A percentile compares a stretch with the other conserved stretches of the same genome.
phyloP scores from a whole-genome alignment of 306 rosid species.

The Lithocarpus polystachyus region DNA sequence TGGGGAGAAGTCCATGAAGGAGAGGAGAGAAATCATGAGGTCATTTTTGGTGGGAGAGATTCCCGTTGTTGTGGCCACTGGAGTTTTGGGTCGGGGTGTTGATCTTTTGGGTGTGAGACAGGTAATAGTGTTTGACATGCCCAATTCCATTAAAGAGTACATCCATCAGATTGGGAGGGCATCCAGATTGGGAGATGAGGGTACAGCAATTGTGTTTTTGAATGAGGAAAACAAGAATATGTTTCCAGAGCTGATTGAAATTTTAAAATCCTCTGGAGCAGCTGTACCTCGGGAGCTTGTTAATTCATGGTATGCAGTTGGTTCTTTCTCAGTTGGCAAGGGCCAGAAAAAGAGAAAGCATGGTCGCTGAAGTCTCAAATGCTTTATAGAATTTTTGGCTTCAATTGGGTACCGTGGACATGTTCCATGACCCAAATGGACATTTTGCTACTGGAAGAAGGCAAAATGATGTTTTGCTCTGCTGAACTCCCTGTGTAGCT shows the following conservation, averaged over 20 bases:
- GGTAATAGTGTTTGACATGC: constrained; percentile 80
- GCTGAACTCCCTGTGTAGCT: not conserved
- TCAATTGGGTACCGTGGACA: not conserved
- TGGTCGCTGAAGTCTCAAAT: constrained; percentile 11
- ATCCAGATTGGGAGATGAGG: constrained; percentile 85
- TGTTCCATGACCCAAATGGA: not conserved
- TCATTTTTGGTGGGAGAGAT: constrained; percentile 65
- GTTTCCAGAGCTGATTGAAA: constrained; percentile 51
- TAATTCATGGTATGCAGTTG: constrained; percentile 37
- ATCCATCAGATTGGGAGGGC: constrained; percentile 90
- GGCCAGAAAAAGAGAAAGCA: constrained; percentile 44
- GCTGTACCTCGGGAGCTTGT: constrained; percentile 68
- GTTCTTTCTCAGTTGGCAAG: constrained; percentile 31
- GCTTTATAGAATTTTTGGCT: not conserved
- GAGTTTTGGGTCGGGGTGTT: constrained; percentile 81
- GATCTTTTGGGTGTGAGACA: constrained; percentile 77
- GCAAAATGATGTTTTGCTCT: not conserved
- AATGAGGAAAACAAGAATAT: constrained; percentile 65
- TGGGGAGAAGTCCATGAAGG: constrained; percentile 83
- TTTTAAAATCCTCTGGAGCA: constrained; percentile 63
- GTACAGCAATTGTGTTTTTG: constrained; percentile 66
- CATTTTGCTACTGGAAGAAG: not conserved
- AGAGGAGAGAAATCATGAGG: constrained; percentile 75
- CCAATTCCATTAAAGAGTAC: constrained; percentile 75
- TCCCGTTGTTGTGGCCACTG: constrained; percentile 79